These are phyloP conservation scores for Pulveroboletus sp. DNA, from an alignment of 1,284 basidiomycete genomes.

Conservation along the genomic window DNA sequence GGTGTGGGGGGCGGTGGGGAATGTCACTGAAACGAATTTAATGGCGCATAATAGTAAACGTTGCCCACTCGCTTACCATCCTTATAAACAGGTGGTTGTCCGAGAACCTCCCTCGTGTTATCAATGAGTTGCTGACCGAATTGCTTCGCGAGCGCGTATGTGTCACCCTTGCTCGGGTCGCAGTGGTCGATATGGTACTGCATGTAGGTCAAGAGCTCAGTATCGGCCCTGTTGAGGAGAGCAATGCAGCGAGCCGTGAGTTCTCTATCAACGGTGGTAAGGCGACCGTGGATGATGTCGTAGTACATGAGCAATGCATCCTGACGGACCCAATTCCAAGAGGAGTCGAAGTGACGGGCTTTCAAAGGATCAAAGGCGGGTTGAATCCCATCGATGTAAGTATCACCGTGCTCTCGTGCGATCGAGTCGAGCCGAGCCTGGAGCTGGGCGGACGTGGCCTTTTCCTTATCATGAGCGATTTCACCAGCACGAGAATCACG, in stretches of 20 bases:
- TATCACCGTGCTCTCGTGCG: slow-evolving; percentile 86
- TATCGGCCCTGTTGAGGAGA: slow-evolving; percentile 96
- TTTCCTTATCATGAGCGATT: slow-evolving; percentile 85
- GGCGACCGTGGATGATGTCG: slow-evolving; percentile 94
- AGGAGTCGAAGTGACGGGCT: slow-evolving; percentile 96
- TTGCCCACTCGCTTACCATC: slow-evolving; percentile 65
- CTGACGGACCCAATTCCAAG: slow-evolving; percentile 99
- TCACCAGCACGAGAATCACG: slow-evolving; percentile 92
- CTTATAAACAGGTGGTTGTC: slow-evolving; percentile 87
- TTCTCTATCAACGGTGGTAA: slow-evolving; percentile 90
- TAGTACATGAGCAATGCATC: slow-evolving; percentile 95
- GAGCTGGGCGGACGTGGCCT: slow-evolving; percentile 67
- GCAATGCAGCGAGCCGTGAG: slow-evolving; percentile 97
- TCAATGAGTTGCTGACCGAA: slow-evolving; percentile 96
- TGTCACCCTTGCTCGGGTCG: slow-evolving; percentile 84
- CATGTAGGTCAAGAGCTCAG: slow-evolving; percentile 90
- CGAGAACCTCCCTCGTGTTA: slow-evolving; percentile 86
- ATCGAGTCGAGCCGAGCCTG: slow-evolving; percentile 90
- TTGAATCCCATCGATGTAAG: slow-evolving; percentile 93
- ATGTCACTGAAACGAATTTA: slow-evolving; percentile 67
- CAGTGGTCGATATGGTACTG: slow-evolving; percentile 90
- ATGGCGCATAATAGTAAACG: not conserved
- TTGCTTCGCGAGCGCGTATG: slow-evolving; percentile 91
- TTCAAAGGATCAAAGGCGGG: slow-evolving; percentile 94
- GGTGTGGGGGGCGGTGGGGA: slow-evolving; percentile 96